Percentiles rank a stretch among this genome's conserved stretches.
Conservation (phyloP, 306 rosid species). For the Cucumis hystrix region DNA sequence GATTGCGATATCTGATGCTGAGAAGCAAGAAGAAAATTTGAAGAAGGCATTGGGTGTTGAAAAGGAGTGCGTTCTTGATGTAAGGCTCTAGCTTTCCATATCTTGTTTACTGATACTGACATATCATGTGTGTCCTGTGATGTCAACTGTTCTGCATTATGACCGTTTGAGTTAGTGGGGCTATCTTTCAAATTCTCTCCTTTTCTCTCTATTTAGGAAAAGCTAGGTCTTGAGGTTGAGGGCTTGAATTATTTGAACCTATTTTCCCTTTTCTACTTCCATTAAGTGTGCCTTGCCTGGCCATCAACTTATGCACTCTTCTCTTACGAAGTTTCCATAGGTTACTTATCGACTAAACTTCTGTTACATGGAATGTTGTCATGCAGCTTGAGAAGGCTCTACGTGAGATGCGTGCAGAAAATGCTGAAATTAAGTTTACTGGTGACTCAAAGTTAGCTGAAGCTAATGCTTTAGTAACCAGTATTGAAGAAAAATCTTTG, state of each 20-base stretch:
- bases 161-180: neutral
- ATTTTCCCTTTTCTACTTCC: neutral
- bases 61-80: conserved; percentile 91
- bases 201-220: neutral
- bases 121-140: neutral
- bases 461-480: conserved; percentile 74
- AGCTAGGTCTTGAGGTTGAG: neutral
- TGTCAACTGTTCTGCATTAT: neutral
- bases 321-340: neutral
- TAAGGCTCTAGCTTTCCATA: conserved; percentile 29
- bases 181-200: neutral
- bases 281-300: neutral
- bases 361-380: conserved; percentile 18
- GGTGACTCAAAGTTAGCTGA: conserved; percentile 85
- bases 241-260: neutral
- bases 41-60: conserved; percentile 91
- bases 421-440: conserved; percentile 71
- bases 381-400: conserved; percentile 81
- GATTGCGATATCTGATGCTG: conserved; percentile 58
- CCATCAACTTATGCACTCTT: neutral
- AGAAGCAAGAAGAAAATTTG: conserved; percentile 70
- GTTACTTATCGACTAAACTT: conserved; percentile 5
- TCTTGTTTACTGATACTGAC: neutral
- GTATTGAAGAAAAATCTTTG: conserved; percentile 77
- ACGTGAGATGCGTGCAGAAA: conserved; percentile 81